phyloP scores from a whole-genome alignment of 192 early-diverging fungal genomes.

The Chytriomyces confervae region DNA sequence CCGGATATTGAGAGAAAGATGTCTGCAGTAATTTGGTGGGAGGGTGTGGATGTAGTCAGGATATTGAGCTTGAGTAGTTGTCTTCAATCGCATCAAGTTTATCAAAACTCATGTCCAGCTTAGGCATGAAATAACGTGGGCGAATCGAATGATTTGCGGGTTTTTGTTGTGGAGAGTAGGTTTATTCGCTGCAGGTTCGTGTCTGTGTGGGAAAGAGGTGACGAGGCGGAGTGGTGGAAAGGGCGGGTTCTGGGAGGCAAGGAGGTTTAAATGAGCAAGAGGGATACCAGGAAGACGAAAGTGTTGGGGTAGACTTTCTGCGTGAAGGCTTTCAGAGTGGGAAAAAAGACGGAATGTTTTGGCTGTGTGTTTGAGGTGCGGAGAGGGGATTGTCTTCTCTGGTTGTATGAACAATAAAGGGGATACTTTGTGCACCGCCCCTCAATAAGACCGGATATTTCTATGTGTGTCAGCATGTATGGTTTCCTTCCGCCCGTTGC shows the following conservation, averaged over 20 bases:
- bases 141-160: slow-evolving; percentile 82
- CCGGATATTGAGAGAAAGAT: too few relatives aligned
- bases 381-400: neutral
- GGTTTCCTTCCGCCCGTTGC: neutral
- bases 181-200: slow-evolving; percentile 52
- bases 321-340: slow-evolving; percentile 36
- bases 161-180: slow-evolving; percentile 79
- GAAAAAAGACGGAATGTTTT: slow-evolving; percentile 14
- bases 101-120: slow-evolving; percentile 45
- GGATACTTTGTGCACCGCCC: neutral
- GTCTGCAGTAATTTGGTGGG: too few relatives aligned
- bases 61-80: too few relatives aligned
- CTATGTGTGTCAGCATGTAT: neutral
- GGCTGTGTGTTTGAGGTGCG: neutral
- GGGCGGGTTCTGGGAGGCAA: slow-evolving; percentile 85
- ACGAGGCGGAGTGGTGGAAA: slow-evolving; percentile 26
- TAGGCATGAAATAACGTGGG: slow-evolving; percentile 68
- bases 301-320: slow-evolving; percentile 65
- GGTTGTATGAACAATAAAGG: neutral
- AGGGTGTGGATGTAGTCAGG: too few relatives aligned
- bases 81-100: slow-evolving; percentile 49
- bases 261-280: slow-evolving; percentile 74
- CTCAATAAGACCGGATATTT: too few relatives aligned
- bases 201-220: slow-evolving; percentile 74
- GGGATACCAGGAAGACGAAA: slow-evolving; percentile 70